phyloP scores from a whole-genome alignment of 805 yeast species.

The Schwanniomyces polymorphus region DNA sequence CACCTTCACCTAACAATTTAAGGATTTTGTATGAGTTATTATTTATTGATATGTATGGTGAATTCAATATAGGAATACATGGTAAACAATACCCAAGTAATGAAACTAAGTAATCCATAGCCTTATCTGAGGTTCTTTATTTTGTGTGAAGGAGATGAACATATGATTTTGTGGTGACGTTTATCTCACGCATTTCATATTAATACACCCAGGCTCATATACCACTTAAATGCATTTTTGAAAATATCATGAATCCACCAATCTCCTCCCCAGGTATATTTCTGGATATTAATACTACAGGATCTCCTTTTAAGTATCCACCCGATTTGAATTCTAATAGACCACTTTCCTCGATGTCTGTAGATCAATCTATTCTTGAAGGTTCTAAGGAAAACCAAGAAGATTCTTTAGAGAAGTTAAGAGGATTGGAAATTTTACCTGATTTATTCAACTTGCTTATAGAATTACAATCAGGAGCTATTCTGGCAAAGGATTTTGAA shows the following conservation, averaged over 20 bases:
- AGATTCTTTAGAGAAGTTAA: conserved; percentile 20
- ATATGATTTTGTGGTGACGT: not conserved
- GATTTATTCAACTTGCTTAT: conserved; percentile 36
- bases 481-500: conserved; percentile 43
- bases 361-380: not conserved
- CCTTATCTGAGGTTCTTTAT: not conserved
- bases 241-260: not conserved
- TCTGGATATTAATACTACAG: not conserved
- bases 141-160: not conserved
- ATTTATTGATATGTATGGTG: conserved; percentile 64
- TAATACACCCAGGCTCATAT: too few relatives aligned
- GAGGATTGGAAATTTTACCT: conserved; percentile 34
- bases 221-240: not conserved
- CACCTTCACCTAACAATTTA: conserved; percentile 85
- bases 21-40: conserved; percentile 61
- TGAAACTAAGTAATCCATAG: conserved; percentile 22
- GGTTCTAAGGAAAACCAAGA: not conserved
- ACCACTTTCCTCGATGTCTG: not conserved
- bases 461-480: conserved; percentile 31
- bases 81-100: conserved; percentile 38
- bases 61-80: conserved; percentile 40
- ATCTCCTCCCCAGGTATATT: not conserved
- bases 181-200: not conserved
- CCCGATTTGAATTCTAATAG: not conserved
- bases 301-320: not conserved